Evolutionary conservation across 345 rosid genomes (phyloP).

Genomic region (Gossypium mustelinum): DNA sequence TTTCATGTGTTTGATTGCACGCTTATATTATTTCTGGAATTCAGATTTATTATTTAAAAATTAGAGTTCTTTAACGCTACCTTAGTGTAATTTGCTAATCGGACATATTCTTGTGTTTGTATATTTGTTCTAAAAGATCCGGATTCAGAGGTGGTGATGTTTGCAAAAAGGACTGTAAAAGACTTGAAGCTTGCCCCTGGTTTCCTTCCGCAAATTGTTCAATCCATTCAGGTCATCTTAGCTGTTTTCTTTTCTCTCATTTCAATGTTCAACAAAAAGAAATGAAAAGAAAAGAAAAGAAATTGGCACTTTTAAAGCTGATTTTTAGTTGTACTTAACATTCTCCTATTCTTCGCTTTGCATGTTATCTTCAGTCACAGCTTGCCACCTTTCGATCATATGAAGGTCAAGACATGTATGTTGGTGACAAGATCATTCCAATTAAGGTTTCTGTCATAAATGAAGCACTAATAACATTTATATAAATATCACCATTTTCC

Average conservation of each 20-base stretch:
- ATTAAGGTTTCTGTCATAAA: constrained; percentile 58
- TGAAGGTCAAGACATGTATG: constrained; percentile 88
- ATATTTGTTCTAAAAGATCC: constrained; percentile 41
- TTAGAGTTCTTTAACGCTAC: background rate
- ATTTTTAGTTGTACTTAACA: background rate
- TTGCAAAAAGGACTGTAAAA: constrained; percentile 82
- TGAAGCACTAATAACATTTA: background rate
- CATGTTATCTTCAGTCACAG: constrained; percentile 51
- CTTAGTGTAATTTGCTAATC: background rate
- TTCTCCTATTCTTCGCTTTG: constrained; percentile 6
- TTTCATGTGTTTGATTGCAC: background rate
- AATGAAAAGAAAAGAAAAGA: background rate
- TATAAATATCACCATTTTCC: background rate
- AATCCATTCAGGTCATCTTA: constrained; percentile 74
- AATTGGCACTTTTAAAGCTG: background rate
- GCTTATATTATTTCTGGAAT: background rate
- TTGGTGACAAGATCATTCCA: constrained; percentile 90
- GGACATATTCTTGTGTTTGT: background rate
- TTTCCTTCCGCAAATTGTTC: constrained; percentile 72
- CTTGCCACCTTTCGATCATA: constrained; percentile 77
- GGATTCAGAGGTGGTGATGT: constrained; percentile 76
- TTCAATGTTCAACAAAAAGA: background rate
- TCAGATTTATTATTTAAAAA: background rate
- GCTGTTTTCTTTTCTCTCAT: background rate
- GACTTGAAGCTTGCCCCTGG: constrained; percentile 91